A percentile compares a stretch with the other conserved stretches of the same genome.
Evolutionary conservation across 495 filamentous ascomycete genomes (phyloP).

Genomic region (Oidiodendron maius): DNA sequence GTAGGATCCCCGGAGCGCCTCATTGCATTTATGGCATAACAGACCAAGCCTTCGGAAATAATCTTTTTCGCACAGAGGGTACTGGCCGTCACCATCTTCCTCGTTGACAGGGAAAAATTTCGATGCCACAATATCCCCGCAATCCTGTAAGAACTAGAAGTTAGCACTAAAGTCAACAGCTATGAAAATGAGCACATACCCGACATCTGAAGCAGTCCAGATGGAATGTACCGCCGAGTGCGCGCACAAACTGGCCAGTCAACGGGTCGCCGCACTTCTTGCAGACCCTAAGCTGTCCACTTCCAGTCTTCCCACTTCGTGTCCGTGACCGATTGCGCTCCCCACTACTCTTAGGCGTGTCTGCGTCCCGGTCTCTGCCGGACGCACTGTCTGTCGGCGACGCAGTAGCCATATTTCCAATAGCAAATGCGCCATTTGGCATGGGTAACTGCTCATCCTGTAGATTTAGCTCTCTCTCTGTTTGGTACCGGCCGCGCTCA

Average conservation of each 20-base stretch:
- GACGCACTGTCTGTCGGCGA: constrained; percentile 16
- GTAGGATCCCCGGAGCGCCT: constrained; percentile 92
- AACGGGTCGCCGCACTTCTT: constrained; percentile 83
- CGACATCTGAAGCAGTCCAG: constrained; percentile 97
- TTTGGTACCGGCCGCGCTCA: constrained; percentile 16
- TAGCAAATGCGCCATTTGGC: constrained; percentile 16
- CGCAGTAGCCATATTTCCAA: constrained; percentile 12
- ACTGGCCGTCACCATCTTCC: constrained; percentile 76
- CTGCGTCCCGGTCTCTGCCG: constrained; percentile 10
- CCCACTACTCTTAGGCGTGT: constrained; percentile 16
- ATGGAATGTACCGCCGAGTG: constrained; percentile 88
- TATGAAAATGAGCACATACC: constrained; percentile 49
- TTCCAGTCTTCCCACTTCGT: constrained; percentile 39
- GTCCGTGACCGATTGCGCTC: constrained; percentile 42
- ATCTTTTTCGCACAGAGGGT: constrained; percentile 95
- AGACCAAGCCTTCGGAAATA: constrained; percentile 92
- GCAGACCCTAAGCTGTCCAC: constrained; percentile 59
- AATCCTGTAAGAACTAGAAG: constrained; percentile 61
- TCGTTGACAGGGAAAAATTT: constrained; percentile 98
- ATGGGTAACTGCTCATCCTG: constrained; percentile 11
- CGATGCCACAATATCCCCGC: constrained; percentile 89
- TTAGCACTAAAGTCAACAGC: constrained; percentile 8
- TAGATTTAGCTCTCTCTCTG: constrained; percentile 15
- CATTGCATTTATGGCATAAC: constrained; percentile 85
- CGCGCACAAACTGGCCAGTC: constrained; percentile 93